These are phyloP conservation scores for Yarrowia sp. DNA, from an alignment of 805 yeast genomes.

Conservation along the genomic window DNA sequence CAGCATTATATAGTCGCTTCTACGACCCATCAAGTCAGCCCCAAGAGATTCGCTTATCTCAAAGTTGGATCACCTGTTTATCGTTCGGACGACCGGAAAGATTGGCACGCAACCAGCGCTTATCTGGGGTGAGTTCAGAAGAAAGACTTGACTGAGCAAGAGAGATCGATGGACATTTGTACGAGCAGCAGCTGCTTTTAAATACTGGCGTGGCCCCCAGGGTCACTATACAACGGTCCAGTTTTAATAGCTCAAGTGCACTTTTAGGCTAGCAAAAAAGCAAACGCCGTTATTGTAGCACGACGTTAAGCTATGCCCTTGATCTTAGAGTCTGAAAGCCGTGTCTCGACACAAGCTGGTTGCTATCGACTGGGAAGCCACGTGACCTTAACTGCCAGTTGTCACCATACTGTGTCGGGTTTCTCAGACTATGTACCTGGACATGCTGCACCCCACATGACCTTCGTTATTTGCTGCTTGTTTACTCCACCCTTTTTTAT, in stretches of 20 bases:
- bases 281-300: not conserved
- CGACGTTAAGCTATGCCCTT: not conserved
- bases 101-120: not conserved
- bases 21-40: not conserved
- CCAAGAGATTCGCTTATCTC: not conserved
- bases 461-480: not conserved
- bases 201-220: not conserved
- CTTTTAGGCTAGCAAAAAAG: not conserved
- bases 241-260: not conserved
- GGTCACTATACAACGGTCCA: not conserved
- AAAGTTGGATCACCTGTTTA: not conserved
- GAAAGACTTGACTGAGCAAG: not conserved
- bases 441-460: no score
- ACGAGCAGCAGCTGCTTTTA: no score
- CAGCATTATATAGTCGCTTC: not conserved
- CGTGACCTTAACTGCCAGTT: not conserved
- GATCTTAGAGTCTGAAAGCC: not conserved
- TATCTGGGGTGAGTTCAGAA: not conserved
- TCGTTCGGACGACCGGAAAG: constrained; percentile 8
- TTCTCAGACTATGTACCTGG: no score
- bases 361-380: not conserved
- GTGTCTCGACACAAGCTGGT: no score
- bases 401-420: no score
- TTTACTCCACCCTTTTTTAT: not conserved
- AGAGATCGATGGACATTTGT: no score